phyloP scores from a whole-genome alignment of 345 rosid species.

The Boechera stricta region DNA sequence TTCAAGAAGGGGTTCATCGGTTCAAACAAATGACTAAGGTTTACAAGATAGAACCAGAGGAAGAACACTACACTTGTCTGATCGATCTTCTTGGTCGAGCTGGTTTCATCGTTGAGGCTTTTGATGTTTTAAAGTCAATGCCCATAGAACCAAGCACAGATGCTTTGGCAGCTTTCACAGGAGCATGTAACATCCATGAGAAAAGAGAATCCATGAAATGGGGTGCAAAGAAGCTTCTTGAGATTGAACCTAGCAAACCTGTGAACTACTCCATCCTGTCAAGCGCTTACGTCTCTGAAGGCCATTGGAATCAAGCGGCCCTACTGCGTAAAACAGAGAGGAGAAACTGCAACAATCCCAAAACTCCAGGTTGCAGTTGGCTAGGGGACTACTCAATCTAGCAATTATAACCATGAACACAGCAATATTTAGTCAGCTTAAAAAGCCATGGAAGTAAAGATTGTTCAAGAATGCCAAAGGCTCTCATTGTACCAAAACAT shows the following conservation, averaged over 20 bases:
- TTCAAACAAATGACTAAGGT: constrained; percentile 57
- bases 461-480: constrained; percentile 28
- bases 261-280: constrained; percentile 68
- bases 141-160: constrained; percentile 49
- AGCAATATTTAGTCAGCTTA: constrained; percentile 12
- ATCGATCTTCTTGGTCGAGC: constrained; percentile 74
- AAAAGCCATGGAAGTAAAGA: constrained; percentile 27
- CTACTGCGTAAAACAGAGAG: constrained; percentile 55
- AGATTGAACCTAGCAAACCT: constrained; percentile 56
- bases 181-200: constrained; percentile 68
- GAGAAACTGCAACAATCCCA: constrained; percentile 50
- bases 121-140: constrained; percentile 52
- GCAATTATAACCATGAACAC: constrained; percentile 34
- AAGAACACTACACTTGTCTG: constrained; percentile 69
- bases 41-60: constrained; percentile 55
- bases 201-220: constrained; percentile 48
- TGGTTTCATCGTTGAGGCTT: constrained; percentile 67
- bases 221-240: constrained; percentile 65
- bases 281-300: constrained; percentile 63
- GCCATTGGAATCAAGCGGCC: constrained; percentile 64
- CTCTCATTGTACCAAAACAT: constrained; percentile 21
- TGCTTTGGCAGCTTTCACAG: constrained; percentile 63
- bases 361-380: constrained; percentile 75
- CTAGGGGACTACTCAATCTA: constrained; percentile 22
- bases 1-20: constrained; percentile 63